Base-by-base conservation (phyloP, 257 asterid genomes). In the Solanum virginianum region DNA sequence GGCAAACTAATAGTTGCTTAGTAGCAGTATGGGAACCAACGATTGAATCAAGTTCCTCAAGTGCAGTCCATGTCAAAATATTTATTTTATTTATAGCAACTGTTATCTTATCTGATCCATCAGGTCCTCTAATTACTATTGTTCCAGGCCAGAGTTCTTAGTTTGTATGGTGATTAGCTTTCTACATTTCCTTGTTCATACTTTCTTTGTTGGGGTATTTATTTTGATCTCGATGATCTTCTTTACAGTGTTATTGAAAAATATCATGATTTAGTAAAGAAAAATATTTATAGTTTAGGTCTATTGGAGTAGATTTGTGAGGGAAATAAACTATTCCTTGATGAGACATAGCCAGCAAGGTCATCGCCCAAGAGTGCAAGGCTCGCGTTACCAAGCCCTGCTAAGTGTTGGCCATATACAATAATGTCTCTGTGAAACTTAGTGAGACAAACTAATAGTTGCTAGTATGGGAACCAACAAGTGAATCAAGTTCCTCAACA, bases 361-460 rank as follows among this genome's bases (percentile, higher is more conserved):
- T 94, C 98, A 53, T 97, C 98, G 0, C 98, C 98, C 85, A 97
- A 90, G 82, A 97, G 97, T 0, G 99, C 99, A 6, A 98, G 99
- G 90, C 99, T 97, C 66, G 99, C 99, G 84, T 97, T 97, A 20
- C 99, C 99, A 16, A 97, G 90, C 63, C 95, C 98, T 39, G 97
- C 98, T 22, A 95, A 85, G 83, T 94, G 97, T 86, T 94, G 98
- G 86, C n/a, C n/a, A n/a, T n/a, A n/a, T n/a, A n/a, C n/a, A n/a
- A n/a, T n/a, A n/a, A n/a, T n/a, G n/a, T n/a, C n/a, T n/a, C n/a
- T n/a, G n/a, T n/a, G n/a, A n/a, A n/a, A n/a, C n/a, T n/a, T n/a
- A n/a, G n/a, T n/a, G n/a, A n/a, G n/a, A n/a, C n/a, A n/a, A n/a
- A n/a, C n/a, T n/a, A n/a, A n/a, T n/a, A n/a, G n/a, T n/a, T n/a